Base-by-base conservation (phyloP, 2,329 filamentous ascomycete genomes). In the Ciborinia camelliae region DNA sequence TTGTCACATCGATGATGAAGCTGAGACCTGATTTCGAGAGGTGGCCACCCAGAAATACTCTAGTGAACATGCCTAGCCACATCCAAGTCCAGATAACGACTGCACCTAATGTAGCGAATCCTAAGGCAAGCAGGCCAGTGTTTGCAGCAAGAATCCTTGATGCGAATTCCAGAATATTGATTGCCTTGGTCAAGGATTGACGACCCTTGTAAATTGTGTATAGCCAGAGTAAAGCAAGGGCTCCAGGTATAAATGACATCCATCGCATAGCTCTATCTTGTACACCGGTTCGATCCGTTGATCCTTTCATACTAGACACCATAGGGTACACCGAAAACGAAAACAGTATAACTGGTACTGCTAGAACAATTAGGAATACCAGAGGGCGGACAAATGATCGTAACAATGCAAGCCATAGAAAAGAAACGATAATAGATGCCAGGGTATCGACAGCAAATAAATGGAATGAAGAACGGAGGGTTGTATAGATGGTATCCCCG, bases 31-130 rank as follows among this genome's bases (percentile, higher is more conserved):
- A 71, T n/a, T 86, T 87, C 14, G 87, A 86, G 69, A 94, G 87
- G 76, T 93, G 90, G 0, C 95, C 95, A n/a, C 91, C 92, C 66
- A 98, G 86, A 76, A 99, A 99, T 65, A 98, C 88, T 52, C 92
- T 86, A 9, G 93, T 94, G 77, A 99, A 98, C 92, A 99, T 97
- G 71, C 88, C 87, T 70, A 98, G 86, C 95, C 95, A 99, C 8
- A 90, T 77, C 95, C 95, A 99, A 0, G 93, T 97, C 90, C 93
- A 98, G 18, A 86, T 79, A 12, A 97, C 90, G 51, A 96, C 89
- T 32, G 88, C 80, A 8, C 81, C 84, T 18, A 98, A 83, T 28
- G 89, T 90, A 14, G 83, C 86, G 72, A 97, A 89, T 3, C 95
- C 95, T n/a, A 97, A 84, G 2, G 90, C 75, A 41, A 98, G 82